Percentiles rank a stretch among this genome's conserved stretches.
Conservation (phyloP, 2,329 filamentous ascomycete genomes). For the Penicillium olsonii region DNA sequence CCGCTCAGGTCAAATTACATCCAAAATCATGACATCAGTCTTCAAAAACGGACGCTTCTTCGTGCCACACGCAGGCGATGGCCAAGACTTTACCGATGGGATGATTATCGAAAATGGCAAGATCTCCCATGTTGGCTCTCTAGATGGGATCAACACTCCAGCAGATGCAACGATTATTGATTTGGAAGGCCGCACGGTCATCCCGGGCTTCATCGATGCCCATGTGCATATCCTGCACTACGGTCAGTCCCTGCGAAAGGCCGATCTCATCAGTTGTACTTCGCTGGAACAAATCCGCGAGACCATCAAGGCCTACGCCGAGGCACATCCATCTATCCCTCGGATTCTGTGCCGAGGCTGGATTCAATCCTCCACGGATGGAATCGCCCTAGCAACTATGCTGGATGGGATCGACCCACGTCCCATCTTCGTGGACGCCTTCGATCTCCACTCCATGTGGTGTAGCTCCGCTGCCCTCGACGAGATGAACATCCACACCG, state of each 20-base stretch:
- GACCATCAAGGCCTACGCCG: slow-evolving; percentile 45
- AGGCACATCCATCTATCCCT: slow-evolving; percentile 39
- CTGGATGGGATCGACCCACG: slow-evolving; percentile 51
- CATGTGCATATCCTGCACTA: slow-evolving; percentile 55
- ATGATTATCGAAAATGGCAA: slow-evolving; percentile 45
- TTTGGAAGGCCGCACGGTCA: slow-evolving; percentile 39
- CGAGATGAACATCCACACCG: slow-evolving; percentile 46
- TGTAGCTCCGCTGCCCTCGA: slow-evolving; percentile 50
- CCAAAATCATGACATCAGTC: slow-evolving; percentile 24
- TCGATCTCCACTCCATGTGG: slow-evolving; percentile 55
- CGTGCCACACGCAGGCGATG: slow-evolving; percentile 13
- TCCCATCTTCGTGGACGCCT: slow-evolving; percentile 52
- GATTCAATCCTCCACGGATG: slow-evolving; percentile 52
- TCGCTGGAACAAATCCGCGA: slow-evolving; percentile 47
- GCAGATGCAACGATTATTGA: slow-evolving; percentile 32
- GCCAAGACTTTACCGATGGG: slow-evolving; percentile 29
- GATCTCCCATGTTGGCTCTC: slow-evolving; percentile 45
- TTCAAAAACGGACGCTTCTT: slow-evolving; percentile 40
- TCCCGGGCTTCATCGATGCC: slow-evolving; percentile 53
- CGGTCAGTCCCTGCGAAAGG: slow-evolving; percentile 50
- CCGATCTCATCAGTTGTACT: slow-evolving; percentile 45
- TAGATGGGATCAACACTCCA: slow-evolving; percentile 26
- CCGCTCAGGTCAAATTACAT: neutral
- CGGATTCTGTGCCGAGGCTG: slow-evolving; percentile 51
- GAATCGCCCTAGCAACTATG: slow-evolving; percentile 47